Conservation (phyloP, 768 basidiomycete species). For the Trametes cubensis region DNA sequence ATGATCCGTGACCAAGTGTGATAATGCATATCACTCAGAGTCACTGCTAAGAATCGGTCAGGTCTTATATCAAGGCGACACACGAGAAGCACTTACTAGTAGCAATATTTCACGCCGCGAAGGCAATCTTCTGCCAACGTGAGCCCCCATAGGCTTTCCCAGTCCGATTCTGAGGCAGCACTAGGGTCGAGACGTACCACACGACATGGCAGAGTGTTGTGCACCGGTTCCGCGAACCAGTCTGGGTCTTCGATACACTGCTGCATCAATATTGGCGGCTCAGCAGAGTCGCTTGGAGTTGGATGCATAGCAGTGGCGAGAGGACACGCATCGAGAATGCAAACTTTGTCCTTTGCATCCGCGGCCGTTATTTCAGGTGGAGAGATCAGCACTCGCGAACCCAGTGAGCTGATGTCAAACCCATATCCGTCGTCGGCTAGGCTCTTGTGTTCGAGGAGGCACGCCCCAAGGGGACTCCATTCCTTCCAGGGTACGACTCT, state of each 20-base stretch:
- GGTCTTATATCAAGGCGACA: too few species aligned
- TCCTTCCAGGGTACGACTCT: neutral
- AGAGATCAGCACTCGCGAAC: neutral
- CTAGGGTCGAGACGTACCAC: neutral
- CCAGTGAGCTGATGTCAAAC: neutral
- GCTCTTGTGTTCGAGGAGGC: neutral
- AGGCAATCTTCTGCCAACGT: too few species aligned
- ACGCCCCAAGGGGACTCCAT: conserved; percentile 5
- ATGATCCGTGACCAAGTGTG: too few species aligned
- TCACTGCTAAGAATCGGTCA: too few species aligned
- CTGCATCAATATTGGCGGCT: neutral
- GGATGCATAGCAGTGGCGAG: neutral
- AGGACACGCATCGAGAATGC: conserved; percentile 2
- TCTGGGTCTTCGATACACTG: neutral
- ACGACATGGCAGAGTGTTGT: conserved; percentile 6
- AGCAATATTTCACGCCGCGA: too few species aligned
- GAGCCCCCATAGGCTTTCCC: too few species aligned
- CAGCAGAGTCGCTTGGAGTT: neutral
- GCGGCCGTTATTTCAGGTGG: neutral
- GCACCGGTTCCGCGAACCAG: conserved; percentile 2
- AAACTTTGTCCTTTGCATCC: neutral
- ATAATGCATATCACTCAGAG: too few species aligned
- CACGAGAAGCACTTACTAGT: too few species aligned
- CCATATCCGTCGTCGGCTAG: neutral
- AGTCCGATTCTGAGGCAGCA: too few species aligned